phyloP scores from a whole-genome alignment of 495 filamentous ascomycete species.

The Lasiosphaeria miniovina region DNA sequence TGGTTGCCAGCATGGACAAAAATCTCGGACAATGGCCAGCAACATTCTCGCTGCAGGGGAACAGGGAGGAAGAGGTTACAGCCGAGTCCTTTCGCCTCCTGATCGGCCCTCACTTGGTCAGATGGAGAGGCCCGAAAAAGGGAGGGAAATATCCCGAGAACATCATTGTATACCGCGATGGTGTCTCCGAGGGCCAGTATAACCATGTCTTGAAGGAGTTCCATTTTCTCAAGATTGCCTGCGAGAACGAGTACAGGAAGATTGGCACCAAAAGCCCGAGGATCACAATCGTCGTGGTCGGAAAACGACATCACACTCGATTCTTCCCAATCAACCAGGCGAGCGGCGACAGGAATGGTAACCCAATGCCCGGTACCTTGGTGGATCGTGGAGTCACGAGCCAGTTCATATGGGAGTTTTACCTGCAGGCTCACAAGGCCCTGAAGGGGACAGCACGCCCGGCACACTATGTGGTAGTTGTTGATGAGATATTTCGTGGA shows the following conservation, averaged over 20 bases:
- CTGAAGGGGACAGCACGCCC: conserved; percentile 79
- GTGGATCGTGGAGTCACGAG: conserved; percentile 78
- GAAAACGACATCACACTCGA: conserved; percentile 83
- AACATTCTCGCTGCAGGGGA: neutral
- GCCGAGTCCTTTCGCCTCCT: neutral
- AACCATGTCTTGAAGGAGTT: conserved; percentile 45
- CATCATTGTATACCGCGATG: conserved; percentile 81
- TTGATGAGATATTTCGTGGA: conserved; percentile 62
- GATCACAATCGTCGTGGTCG: conserved; percentile 58
- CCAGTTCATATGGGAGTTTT: conserved; percentile 71
- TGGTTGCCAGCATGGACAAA: conserved; percentile 11
- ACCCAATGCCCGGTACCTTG: conserved; percentile 71
- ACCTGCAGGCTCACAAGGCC: conserved; percentile 70
- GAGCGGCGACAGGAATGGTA: conserved; percentile 25
- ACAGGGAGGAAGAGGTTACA: neutral
- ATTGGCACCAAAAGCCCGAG: conserved; percentile 32
- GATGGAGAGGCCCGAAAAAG: conserved; percentile 48
- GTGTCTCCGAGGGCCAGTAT: conserved; percentile 81
- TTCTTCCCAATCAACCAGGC: conserved; percentile 53
- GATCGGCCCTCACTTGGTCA: neutral
- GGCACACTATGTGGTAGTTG: conserved; percentile 68
- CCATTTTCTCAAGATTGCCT: conserved; percentile 16
- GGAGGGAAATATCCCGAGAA: conserved; percentile 53
- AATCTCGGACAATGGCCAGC: conserved; percentile 6
- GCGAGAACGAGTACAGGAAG: neutral